Conservation (phyloP, 768 basidiomycete genomes). For the Kockovaella imperatae region DNA sequence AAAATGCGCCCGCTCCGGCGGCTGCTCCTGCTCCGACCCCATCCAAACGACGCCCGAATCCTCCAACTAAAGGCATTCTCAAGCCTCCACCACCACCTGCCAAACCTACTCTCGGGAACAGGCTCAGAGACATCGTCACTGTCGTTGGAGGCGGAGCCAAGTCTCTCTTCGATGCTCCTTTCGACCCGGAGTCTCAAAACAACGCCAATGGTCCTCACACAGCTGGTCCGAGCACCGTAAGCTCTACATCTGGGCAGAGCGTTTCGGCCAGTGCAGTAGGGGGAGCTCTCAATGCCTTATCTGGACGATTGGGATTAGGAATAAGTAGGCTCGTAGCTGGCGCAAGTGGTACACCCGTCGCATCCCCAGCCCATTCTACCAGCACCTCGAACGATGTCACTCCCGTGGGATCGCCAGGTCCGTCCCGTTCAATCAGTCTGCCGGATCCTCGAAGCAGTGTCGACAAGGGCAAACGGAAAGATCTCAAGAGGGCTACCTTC, state of each 20-base stretch:
- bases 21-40: slow-evolving; percentile 15
- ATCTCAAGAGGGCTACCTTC: slow-evolving; percentile 81
- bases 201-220: slow-evolving; percentile 3
- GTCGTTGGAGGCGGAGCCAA: slow-evolving; percentile 30
- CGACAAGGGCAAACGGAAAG: slow-evolving; percentile 41
- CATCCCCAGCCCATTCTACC: background rate
- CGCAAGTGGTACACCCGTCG: background rate
- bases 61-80: slow-evolving; percentile 44
- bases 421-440: slow-evolving; percentile 8
- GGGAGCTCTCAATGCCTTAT: slow-evolving; percentile 33
- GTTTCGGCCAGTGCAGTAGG: slow-evolving; percentile 3
- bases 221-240: background rate
- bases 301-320: slow-evolving; percentile 34
- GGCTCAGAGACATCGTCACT: slow-evolving; percentile 39
- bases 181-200: too few relatives aligned
- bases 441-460: slow-evolving; percentile 10
- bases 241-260: background rate
- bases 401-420: slow-evolving; percentile 9
- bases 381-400: background rate
- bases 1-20: background rate
- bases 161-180: slow-evolving; percentile 8
- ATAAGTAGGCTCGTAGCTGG: slow-evolving; percentile 24
- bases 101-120: slow-evolving; percentile 39
- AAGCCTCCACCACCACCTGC: slow-evolving; percentile 44
- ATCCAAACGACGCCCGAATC: slow-evolving; percentile 32